Base-by-base conservation (phyloP, 1,284 basidiomycete species). In the Mycena citricolor region DNA sequence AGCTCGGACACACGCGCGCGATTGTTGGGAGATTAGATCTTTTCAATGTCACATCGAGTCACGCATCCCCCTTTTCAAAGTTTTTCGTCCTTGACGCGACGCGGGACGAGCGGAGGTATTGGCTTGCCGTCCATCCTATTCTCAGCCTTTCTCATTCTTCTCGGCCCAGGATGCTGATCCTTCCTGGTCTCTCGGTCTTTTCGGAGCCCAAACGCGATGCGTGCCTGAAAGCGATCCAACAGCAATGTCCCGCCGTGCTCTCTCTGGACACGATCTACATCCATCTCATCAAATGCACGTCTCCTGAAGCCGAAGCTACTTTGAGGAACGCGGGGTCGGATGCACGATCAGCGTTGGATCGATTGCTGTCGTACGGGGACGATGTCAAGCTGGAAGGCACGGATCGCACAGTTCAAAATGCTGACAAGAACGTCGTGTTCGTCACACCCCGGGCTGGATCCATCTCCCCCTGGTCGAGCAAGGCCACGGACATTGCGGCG, bases 401-500 rank as follows among this genome's bases (percentile, higher is more conserved):
- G 4, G 0, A 56, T 60, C 6, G 52, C 67, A 14, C 64, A 64
- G 16, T 59, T 86, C 26, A 54, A 65, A 21, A 54, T 60, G 14
- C 42, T 2, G 57, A 61, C 30, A 55, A 60, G 30, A 79, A 80
- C 37, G 67, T 83, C 6, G 66, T 83, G 22, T 94, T 82, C 61
- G 79, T 94, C 28, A 68, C 88, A 8, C 93, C 93, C n/a, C 71
- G 93, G 49, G 74, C 51, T 61, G 71, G 71, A 12, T 72, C 95
- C 0, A 64, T 74, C 17, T 73, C 72, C 4, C 70, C 72, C 1
- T 98, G 95, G 95, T 97, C 94, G 7, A 94, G 90, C 68, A 98
- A 98, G 67, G 95, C 95, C 3, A 97, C 94, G 2, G 94, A 98
- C 61, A 98, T 98, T 49, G 80, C 92, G n/a, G 68, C 71, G 17